Base-by-base conservation (phyloP, 306 rosid genomes). In the Herpetospermum pedunculosum region DNA sequence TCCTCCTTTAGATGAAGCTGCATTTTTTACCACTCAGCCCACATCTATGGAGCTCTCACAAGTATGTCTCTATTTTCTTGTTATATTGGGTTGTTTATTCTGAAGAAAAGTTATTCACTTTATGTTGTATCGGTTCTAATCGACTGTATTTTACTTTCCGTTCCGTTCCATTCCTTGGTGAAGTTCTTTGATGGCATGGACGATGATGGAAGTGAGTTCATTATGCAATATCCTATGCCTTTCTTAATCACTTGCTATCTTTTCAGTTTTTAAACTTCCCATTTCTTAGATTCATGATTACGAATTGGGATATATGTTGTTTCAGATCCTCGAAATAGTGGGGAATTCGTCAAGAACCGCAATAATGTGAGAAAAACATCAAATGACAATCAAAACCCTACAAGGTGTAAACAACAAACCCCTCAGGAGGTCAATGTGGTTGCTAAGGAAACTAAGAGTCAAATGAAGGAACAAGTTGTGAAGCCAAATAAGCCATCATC, bases 161-260 rank as follows among this genome's bases (percentile, higher is more conserved):
- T 63, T 78, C 41, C 34, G 14, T 75, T 64, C 74, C 71, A 76
- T 69, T 81, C 77, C 40, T 46, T 35, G 63, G 77, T 47, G 79
- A 76, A 92, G 99, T 91, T 94, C 89, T 94, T 94, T 28, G 99
- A 91, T 79, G 99, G 97, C 87, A 89, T 94, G 90, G 99, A 94
- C 69, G 99, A 94, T 60, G 77, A 81, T 63, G 97, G 96, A 91
- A 94, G 98, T 92, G 87, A 92, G 98, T 92, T 81, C 74, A 80
- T 72, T 77, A 81, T 49, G 19, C 78, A 46, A 79, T 72, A 46
- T 63, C 81, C 79, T 76, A 52, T 83, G 83, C 77, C 78, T 86
- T 55, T 77, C 75, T 58, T 78, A 21, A 57, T 26, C 72, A 76
- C 82, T 75, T 32, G 18, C 65, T 75, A 55, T 58, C 1, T 34